Evolutionary conservation across 805 yeast genomes (phyloP).

Genomic region (Starmerella lactis-condensi): DNA sequence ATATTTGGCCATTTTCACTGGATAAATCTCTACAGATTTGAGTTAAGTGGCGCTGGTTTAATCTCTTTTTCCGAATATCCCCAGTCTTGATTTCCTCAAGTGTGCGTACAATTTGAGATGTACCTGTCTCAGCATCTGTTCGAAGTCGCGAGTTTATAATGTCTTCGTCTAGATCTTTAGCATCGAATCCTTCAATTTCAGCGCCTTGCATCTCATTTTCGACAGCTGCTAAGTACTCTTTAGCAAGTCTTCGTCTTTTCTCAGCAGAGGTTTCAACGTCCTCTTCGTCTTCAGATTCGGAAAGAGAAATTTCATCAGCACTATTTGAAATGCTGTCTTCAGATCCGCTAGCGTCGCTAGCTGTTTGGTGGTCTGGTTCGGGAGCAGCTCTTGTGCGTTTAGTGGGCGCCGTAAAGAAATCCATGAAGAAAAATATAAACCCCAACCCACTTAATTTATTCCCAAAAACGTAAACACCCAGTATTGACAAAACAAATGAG

Average conservation of each 20-base stretch:
- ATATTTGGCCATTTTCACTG: slow-evolving; percentile 51
- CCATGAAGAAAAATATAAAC: not conserved
- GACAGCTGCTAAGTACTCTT: slow-evolving; percentile 70
- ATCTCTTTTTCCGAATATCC: slow-evolving; percentile 13
- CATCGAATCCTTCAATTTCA: slow-evolving; percentile 46
- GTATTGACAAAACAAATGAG: too few species aligned
- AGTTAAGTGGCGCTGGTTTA: slow-evolving; percentile 11
- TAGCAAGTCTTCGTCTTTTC: slow-evolving; percentile 82
- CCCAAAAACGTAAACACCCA: slow-evolving; percentile 1
- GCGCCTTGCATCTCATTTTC: slow-evolving; percentile 39
- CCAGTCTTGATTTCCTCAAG: slow-evolving; percentile 17
- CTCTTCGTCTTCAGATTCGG: slow-evolving; percentile 59
- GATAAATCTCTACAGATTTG: slow-evolving; percentile 39
- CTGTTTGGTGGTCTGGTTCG: slow-evolving; percentile 2
- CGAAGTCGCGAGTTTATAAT: slow-evolving; percentile 62
- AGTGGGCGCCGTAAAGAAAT: not conserved
- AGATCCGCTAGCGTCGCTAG: slow-evolving; percentile 48
- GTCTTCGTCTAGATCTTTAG: slow-evolving; percentile 77
- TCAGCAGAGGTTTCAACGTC: slow-evolving; percentile 83
- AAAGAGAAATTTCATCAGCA: not conserved
- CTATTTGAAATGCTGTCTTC: slow-evolving; percentile 21
- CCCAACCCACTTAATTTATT: not conserved
- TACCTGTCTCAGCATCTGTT: slow-evolving; percentile 75
- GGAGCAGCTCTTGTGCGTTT: not conserved
- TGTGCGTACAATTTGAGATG: slow-evolving; percentile 50